phyloP scores from a whole-genome alignment of 345 rosid species.

The Acer campestre region DNA sequence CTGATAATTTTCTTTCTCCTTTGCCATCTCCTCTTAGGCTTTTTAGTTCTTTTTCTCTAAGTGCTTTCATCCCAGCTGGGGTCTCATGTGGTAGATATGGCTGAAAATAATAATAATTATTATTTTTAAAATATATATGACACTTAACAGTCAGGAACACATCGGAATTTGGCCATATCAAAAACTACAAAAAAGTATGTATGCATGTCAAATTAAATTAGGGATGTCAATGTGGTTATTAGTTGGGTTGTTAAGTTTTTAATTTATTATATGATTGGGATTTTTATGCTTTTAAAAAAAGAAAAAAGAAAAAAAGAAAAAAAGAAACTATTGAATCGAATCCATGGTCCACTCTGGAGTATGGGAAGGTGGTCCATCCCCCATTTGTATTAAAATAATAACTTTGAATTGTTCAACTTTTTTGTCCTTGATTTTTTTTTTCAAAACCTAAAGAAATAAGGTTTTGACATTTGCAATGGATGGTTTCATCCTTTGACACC shows the following conservation, averaged over 20 bases:
- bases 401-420: constrained; percentile 32
- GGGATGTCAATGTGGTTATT: not conserved
- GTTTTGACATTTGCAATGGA: constrained; percentile 22
- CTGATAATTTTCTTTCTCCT: constrained; percentile 78
- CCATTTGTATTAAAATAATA: not conserved
- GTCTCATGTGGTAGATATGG: constrained; percentile 87
- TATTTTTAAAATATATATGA: too few species aligned
- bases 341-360: not conserved
- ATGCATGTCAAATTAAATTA: not conserved
- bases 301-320: not conserved
- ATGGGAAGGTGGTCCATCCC: not conserved
- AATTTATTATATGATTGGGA: too few species aligned
- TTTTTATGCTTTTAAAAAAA: too few species aligned
- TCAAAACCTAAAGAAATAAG: not conserved
- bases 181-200: too few species aligned
- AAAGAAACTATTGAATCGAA: constrained; percentile 4
- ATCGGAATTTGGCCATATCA: too few species aligned
- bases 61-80: constrained; percentile 65
- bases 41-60: constrained; percentile 74
- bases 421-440: not conserved
- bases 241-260: not conserved
- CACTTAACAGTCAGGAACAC: too few species aligned
- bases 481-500: constrained; percentile 7
- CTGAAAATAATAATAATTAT: constrained; percentile 38
- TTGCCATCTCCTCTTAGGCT: constrained; percentile 66